Base-by-base conservation (phyloP, 352 stramenopile species). In the Phytophthora cryptogea region DNA sequence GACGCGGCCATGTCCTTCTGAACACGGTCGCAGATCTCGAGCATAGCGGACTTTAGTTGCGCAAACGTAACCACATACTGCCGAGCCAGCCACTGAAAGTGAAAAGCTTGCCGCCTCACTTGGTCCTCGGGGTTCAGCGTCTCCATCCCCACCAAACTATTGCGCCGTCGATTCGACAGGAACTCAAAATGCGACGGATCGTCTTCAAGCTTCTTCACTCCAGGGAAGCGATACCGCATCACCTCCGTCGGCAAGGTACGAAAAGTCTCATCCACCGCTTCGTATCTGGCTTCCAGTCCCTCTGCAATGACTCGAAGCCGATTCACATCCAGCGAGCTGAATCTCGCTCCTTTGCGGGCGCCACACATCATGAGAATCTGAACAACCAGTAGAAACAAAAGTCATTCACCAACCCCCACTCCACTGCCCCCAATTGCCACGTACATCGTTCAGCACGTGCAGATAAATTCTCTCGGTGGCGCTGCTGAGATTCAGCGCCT, bases 361-460 rank as follows among this genome's bases (percentile, higher is more conserved):
- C 85, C 82, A 60, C 80, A 92, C 31, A 86, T 74, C 31, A 92
- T 70, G 14, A 94, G 37, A 48, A 94, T 77, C 86, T 94, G 53
- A 31, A n/a, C 4, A 44, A 8, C 31, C 14, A 46, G 20, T 2
- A 23, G 20, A 8, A n/a, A 16, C 14, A 41, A 49, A 50, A 31
- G 39, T 51, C 10, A 44, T 5, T 6, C 6, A 51, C 14, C 26
- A n/a, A 9, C 20, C 37, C n/a, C 14, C 13, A 32, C 11, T 16
- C 8, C 42, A 36, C 32, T 10, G 10, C n/a, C 0, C 5, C 11
- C 13, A 23, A 23, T 39, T n/a, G 4, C 7, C 8, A 54, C 72
- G 31, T 80, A 95, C 86, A 55, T 95, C 86, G 32, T 82, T 89
- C 1, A 93, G 71, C 5, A 66, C 66, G 54, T 95, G 86, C n/a